Base-by-base conservation (phyloP, 179 eudicot genomes). In the Nepenthes alata region DNA sequence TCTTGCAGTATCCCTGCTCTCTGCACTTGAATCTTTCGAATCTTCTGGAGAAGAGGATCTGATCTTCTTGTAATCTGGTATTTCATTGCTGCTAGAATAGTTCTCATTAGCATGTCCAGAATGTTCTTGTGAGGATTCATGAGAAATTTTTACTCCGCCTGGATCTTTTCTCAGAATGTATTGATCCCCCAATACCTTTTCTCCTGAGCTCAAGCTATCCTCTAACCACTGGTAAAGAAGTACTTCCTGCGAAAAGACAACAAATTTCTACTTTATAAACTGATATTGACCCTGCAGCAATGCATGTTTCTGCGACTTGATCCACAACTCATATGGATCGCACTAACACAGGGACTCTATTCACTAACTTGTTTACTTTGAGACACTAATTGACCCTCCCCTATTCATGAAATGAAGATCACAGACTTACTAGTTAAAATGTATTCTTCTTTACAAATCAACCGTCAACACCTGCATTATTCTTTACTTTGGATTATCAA, bases 171-270 rank as follows among this genome's bases (percentile, higher is more conserved):
- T 72, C 12, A 86, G 70, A 60, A 77, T 57, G 62, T 85, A 89
- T 2, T 73, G 16, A 68, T 77, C 82, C 66, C 89, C 85, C 5
- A 83, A 59, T 60, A 59, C 80, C 68, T 76, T 89, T 71, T 83
- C 77, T 60, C 98, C 98, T 63, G 44, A 34, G 38, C 69, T 81
- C 80, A 93, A 74, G 78, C 90, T 81, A 73, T 89, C 90, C 70
- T 93, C 98, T 16, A 93, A 67, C 96, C 96, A 93, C 74, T 86
- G 86, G 63, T 86, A 89, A 59, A 35, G 65, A 59, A 93, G 75
- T 70, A 83, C 55, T 34, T 39, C 71, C 98, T 93, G 89, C 64
- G 68, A 47, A 50, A 50, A 50, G 13, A 50, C 53, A 50, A 13
- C 53, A 8, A 50, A 50, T 10, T 11, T n/a, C 8, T 4, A 11